Percentiles rank a stretch among this genome's conserved stretches.
Conservation (phyloP, 225 moss, liverwort and hornwort genomes). For the Climacium dendroides region DNA sequence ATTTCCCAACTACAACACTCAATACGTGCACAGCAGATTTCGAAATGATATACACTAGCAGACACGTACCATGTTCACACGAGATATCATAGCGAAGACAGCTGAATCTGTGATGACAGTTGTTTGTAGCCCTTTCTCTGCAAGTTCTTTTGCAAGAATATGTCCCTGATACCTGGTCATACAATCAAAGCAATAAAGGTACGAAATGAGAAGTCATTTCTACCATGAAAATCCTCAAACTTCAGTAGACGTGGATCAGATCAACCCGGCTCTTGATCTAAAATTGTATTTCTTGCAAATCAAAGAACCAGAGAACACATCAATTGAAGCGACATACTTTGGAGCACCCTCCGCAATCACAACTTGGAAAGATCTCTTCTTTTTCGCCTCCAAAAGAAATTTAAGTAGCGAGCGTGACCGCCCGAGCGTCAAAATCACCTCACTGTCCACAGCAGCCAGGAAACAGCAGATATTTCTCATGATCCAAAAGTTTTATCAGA, state of each 20-base stretch:
- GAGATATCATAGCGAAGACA: conserved; percentile 98
- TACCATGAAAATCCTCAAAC: not conserved
- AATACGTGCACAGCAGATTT: not conserved
- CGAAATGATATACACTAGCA: not conserved
- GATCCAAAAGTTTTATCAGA: not conserved
- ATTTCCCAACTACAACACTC: not conserved
- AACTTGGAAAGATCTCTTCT: conserved; percentile 97
- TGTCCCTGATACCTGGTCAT: conserved; percentile 76
- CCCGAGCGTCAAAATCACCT: conserved; percentile 95
- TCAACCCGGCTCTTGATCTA: not conserved
- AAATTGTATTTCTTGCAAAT: not conserved
- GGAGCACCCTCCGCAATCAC: conserved; percentile 99
- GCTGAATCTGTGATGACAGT: conserved; percentile 96
- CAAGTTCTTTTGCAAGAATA: conserved; percentile 77
- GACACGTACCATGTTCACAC: conserved; percentile 87
- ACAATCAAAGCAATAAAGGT: not conserved
- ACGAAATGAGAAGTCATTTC: not conserved
- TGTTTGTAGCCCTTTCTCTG: conserved; percentile 79
- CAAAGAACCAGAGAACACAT: not conserved
- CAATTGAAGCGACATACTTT: conserved; percentile 28
- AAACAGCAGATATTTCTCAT: not conserved
- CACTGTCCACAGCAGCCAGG: conserved; percentile 36
- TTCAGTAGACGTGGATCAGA: not conserved
- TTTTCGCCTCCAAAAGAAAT: conserved; percentile 90
- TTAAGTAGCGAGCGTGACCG: conserved; percentile 84